These are phyloP conservation scores for Diaporthe sp. DNA, from an alignment of 2,329 filamentous ascomycete genomes.

Conservation along the genomic window DNA sequence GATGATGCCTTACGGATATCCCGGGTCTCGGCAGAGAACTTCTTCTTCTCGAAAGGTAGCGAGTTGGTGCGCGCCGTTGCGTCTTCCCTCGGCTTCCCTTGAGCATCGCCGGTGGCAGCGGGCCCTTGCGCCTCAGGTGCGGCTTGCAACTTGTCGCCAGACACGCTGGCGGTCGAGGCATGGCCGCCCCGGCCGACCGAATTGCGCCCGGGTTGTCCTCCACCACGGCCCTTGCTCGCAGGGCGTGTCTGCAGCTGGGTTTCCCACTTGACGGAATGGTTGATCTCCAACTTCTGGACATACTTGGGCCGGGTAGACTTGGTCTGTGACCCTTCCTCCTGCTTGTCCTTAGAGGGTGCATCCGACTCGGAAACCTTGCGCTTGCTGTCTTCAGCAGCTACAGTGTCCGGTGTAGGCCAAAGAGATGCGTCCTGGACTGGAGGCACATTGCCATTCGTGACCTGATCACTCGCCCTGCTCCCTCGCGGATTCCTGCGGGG, in stretches of 20 bases:
- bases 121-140: slow-evolving; percentile 22
- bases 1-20: slow-evolving; percentile 35
- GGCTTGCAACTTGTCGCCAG: slow-evolving; percentile 46
- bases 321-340: slow-evolving; percentile 54
- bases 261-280: slow-evolving; percentile 87
- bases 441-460: slow-evolving; percentile 59
- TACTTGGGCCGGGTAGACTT: slow-evolving; percentile 79
- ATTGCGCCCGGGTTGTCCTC: slow-evolving; percentile 59
- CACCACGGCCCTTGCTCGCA: slow-evolving; percentile 61
- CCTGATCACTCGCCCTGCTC: slow-evolving; percentile 56
- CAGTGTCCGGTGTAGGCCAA: slow-evolving; percentile 92
- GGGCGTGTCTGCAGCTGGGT: slow-evolving; percentile 76
- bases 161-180: slow-evolving; percentile 34
- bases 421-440: slow-evolving; percentile 81
- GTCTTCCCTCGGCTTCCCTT: slow-evolving; percentile 38
- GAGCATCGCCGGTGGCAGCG: slow-evolving; percentile 27
- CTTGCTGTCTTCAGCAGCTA: slow-evolving; percentile 77
- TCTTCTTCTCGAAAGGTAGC: slow-evolving; percentile 39
- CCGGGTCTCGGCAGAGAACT: slow-evolving; percentile 33
- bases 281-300: slow-evolving; percentile 77
- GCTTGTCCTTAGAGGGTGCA: slow-evolving; percentile 73
- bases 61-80: slow-evolving; percentile 27
- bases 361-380: slow-evolving; percentile 72
- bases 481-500: slow-evolving; percentile 61
- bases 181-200: slow-evolving; percentile 46